Evolutionary conservation across 257 asterid genomes (phyloP).

Genomic region (Marsdenia floribunda): DNA sequence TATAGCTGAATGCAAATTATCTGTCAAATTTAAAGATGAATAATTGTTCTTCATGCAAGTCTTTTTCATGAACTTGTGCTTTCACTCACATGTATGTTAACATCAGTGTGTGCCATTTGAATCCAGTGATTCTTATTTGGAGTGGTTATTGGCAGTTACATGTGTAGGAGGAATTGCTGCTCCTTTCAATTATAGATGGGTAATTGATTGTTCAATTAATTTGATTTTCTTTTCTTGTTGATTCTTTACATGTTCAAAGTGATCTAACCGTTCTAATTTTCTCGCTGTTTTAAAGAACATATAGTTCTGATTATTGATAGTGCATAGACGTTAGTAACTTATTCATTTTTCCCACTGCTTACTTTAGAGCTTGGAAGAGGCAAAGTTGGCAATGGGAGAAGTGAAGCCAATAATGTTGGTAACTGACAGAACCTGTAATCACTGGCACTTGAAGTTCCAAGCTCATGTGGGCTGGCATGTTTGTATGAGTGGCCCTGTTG

Average conservation of each 20-base stretch:
- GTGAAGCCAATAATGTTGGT: constrained; percentile 57
- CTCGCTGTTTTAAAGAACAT: neutral
- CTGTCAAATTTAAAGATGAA: neutral
- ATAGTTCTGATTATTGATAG: neutral
- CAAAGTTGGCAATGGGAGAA: constrained; percentile 64
- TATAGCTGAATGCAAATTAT: neutral
- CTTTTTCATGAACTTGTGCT: neutral
- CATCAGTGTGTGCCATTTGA: constrained; percentile 8
- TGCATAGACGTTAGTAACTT: too few relatives aligned
- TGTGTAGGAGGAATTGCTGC: constrained; percentile 87
- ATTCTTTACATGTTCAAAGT: neutral
- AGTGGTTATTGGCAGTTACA: constrained; percentile 86
- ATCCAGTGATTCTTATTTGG: constrained; percentile 71
- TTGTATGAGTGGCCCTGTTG: constrained; percentile 32
- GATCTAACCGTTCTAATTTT: neutral
- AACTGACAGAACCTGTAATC: constrained; percentile 49
- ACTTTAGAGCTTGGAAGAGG: constrained; percentile 74
- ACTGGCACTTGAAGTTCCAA: constrained; percentile 62
- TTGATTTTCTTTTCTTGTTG: neutral
- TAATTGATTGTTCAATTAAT: constrained; percentile 18
- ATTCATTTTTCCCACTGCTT: neutral
- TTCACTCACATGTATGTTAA: neutral
- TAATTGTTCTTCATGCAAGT: neutral
- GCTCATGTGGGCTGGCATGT: constrained; percentile 65
- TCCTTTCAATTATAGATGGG: constrained; percentile 94